These are phyloP conservation scores for Sporothrix pallida DNA, from an alignment of 2,329 filamentous ascomycete genomes.

Conservation along the genomic window DNA sequence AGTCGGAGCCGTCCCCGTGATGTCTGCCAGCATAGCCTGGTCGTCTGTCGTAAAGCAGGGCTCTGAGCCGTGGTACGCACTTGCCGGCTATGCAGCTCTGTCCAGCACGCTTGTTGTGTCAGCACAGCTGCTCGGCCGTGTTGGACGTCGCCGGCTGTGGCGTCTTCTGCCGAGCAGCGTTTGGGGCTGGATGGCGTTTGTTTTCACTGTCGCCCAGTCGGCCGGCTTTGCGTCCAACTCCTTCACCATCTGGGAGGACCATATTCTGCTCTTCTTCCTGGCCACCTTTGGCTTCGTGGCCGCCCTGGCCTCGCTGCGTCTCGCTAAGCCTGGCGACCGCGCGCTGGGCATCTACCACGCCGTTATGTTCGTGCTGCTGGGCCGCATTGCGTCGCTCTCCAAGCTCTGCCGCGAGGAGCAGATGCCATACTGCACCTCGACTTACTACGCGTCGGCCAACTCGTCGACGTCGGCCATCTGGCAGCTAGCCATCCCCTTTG, in stretches of 20 bases:
- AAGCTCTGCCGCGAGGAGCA: constrained; percentile 96
- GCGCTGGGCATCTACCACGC: constrained; percentile 85
- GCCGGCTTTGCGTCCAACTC: constrained; percentile 96
- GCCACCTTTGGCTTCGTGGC: constrained; percentile 83
- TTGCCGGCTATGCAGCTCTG: constrained; percentile 51
- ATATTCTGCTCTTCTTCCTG: constrained; percentile 89
- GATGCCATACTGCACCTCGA: constrained; percentile 94
- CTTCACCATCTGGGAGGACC: constrained; percentile 98
- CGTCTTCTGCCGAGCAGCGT: constrained; percentile 72
- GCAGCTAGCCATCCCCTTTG: constrained; percentile 82
- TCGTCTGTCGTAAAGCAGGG: constrained; percentile 2
- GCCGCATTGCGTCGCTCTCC: constrained; percentile 81
- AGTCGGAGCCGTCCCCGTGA: constrained; percentile 43
- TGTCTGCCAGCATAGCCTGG: constrained; percentile 28
- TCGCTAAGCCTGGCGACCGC: constrained; percentile 69
- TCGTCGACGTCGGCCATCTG: constrained; percentile 92
- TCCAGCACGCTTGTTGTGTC: constrained; percentile 52
- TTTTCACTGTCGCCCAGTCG: constrained; percentile 87
- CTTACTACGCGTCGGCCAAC: constrained; percentile 89
- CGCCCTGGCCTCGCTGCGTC: constrained; percentile 75
- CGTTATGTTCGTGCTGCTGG: constrained; percentile 77
- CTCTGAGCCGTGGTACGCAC: constrained; percentile 48
- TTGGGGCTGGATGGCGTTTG: constrained; percentile 85
- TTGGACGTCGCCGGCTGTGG: constrained; percentile 49
- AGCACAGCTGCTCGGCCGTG: constrained; percentile 50